Base-by-base conservation (phyloP, 768 basidiomycete species). In the Lanmaoa rubissima region DNA sequence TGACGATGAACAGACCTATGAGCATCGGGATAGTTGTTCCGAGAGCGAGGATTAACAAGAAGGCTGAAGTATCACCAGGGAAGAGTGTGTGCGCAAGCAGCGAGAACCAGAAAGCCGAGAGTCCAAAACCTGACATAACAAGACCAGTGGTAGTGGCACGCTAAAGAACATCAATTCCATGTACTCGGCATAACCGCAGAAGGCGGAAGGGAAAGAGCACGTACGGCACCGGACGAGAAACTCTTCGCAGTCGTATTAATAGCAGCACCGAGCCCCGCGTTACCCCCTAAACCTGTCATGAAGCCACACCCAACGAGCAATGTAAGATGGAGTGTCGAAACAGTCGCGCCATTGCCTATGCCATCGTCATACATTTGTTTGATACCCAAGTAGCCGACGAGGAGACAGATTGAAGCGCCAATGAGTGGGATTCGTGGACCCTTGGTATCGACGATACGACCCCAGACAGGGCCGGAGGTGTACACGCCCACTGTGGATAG, bases 41-140 rank as follows among this genome's bases (percentile, higher is more conserved):
- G 3, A 92, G 59, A 0, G 87, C 82, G 6, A 97, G 82, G 5
- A 92, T 72, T 0, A 88, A 77, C 1, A 98, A 73, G 64, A 96
- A 88, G 1, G 84, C 80, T 1, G 87, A 88, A 0, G 89, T 90
- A 63, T 94, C 79, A 0, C 90, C 92, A 0, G 89, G 85, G 64
- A 85, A 95, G 42, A 86, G 69, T 0, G 81, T 65, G 54, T 87
- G 86, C 0, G 92, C 85, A 38, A 95, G 73, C 1, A 85, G 80
- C 13, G 91, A 90, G 73, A 95, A 97, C 59, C 90, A 77, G 76
- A 96, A 96, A 0, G 94, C 94, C 0, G 92, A 94, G 16, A 98
- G 82, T 0, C 94, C 94, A 60, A 92, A 94, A 34, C 92, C 94
- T 0, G 92, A 91, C 19, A 94, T 72, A 35, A 94, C 92, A 10